Conservation (phyloP, 768 basidiomycete genomes). For the Dentipellis sp. region DNA sequence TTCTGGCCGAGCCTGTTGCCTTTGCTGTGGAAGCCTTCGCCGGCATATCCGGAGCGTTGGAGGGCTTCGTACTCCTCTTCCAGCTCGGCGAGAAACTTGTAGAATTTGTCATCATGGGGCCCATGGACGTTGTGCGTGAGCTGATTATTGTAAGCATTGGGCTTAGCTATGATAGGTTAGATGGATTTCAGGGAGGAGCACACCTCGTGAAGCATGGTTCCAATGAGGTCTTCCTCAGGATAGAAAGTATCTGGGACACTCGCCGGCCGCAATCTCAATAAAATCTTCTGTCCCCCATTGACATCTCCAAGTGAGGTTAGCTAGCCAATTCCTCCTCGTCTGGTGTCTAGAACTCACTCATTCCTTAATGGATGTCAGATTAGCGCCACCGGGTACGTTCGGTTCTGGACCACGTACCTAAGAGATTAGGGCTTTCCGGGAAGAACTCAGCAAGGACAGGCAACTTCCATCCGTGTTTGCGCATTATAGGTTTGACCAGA, state of each 20-base stretch:
- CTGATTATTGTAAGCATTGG: slow-evolving; percentile 26
- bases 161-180: background rate
- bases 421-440: slow-evolving; percentile 59
- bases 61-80: slow-evolving; percentile 83
- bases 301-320: slow-evolving; percentile 37
- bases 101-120: slow-evolving; percentile 81
- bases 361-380: slow-evolving; percentile 6
- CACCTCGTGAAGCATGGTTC: slow-evolving; percentile 89
- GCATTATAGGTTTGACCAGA: slow-evolving; percentile 91
- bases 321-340: no score
- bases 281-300: slow-evolving; percentile 75
- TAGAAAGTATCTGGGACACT: slow-evolving; percentile 61
- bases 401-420: slow-evolving; percentile 40
- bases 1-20: slow-evolving; percentile 63
- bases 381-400: background rate
- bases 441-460: slow-evolving; percentile 85
- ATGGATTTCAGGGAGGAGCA: background rate
- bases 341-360: slow-evolving; percentile 8
- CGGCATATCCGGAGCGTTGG: slow-evolving; percentile 72
- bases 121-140: slow-evolving; percentile 86
- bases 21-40: slow-evolving; percentile 83
- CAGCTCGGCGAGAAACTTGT: slow-evolving; percentile 59
- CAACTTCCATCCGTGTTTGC: slow-evolving; percentile 70
- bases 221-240: slow-evolving; percentile 65
- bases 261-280: slow-evolving; percentile 70